Conservation (phyloP, 176 grass and related monocot genomes). For the Eleusine indica region DNA sequence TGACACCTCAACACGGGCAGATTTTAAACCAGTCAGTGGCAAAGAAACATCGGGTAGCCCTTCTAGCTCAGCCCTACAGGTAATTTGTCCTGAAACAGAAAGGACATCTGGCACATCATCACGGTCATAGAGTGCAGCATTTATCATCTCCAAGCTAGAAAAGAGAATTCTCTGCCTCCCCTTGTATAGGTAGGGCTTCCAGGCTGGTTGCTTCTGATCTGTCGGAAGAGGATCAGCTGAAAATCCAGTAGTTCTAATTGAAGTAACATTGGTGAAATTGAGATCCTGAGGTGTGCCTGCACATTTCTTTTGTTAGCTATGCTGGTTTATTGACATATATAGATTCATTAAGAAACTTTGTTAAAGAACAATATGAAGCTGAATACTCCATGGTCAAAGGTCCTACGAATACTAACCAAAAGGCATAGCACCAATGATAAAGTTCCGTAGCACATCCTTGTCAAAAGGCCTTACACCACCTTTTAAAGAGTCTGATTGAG, state of each 20-base stretch:
- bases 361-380: conserved; percentile 19
- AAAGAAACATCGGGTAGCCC: conserved; percentile 93
- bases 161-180: conserved; percentile 83
- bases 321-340: conserved; percentile 26
- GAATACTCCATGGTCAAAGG: conserved; percentile 22
- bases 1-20: conserved; percentile 62
- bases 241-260: conserved; percentile 75
- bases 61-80: conserved; percentile 94
- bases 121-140: conserved; percentile 90
- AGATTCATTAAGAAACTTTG: conserved; percentile 29
- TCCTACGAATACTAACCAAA: conserved; percentile 70
- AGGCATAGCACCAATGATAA: conserved; percentile 86
- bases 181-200: conserved; percentile 93
- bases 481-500: conserved; percentile 66
- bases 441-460: conserved; percentile 75
- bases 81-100: conserved; percentile 89
- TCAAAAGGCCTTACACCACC: conserved; percentile 72
- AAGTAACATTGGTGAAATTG: conserved; percentile 71
- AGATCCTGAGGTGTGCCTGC: conserved; percentile 91
- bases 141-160: conserved; percentile 69
- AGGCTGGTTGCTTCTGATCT: conserved; percentile 88
- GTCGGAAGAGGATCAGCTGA: conserved; percentile 64
- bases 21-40: conserved; percentile 72
- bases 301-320: conserved; percentile 28
- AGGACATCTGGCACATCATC: conserved; percentile 92